Percentiles rank a stretch among this genome's conserved stretches.
Conservation (phyloP, 495 filamentous ascomycete species). For the Aspergillus panamensis region DNA sequence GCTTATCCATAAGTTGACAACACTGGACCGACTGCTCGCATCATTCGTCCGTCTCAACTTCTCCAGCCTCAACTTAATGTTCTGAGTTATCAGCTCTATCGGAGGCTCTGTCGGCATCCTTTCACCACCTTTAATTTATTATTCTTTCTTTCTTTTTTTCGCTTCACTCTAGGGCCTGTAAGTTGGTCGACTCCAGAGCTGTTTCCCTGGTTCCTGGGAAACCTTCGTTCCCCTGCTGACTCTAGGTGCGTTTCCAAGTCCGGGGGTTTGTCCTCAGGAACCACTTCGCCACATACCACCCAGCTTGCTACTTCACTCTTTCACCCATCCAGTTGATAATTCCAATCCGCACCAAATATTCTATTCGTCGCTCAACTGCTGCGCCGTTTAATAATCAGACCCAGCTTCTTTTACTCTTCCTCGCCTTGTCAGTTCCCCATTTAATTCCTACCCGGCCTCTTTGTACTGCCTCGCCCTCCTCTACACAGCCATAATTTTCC, state of each 20-base stretch:
- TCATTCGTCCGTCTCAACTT: too few species aligned
- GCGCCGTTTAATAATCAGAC: background rate
- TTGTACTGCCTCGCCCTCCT: background rate
- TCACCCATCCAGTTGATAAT: background rate
- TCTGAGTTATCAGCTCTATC: conserved; percentile 9
- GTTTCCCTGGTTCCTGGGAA: conserved; percentile 13
- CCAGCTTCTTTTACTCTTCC: background rate
- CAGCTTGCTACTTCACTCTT: conserved; percentile 1
- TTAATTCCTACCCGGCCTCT: background rate
- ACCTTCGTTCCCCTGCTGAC: conserved; percentile 24
- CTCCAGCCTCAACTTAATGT: conserved; percentile 3
- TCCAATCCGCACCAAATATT: background rate
- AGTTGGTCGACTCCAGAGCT: conserved; percentile 7
- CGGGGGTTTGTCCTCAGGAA: conserved; percentile 21
- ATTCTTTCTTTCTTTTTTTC: background rate
- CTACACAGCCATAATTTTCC: background rate
- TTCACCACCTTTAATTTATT: background rate
- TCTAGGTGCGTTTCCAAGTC: conserved; percentile 12
- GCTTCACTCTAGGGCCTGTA: conserved; percentile 4
- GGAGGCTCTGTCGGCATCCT: conserved; percentile 13
- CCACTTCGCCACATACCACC: conserved; percentile 23
- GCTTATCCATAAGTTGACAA: conserved; percentile 23
- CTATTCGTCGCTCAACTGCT: background rate
- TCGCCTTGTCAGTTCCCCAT: conserved; percentile 1
- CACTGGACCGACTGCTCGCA: background rate